A percentile compares a stretch with the other conserved stretches of the same genome.
These are phyloP conservation scores for Pseudogymnoascus sp. DNA, from an alignment of 2,329 filamentous ascomycete genomes.

Conservation along the genomic window DNA sequence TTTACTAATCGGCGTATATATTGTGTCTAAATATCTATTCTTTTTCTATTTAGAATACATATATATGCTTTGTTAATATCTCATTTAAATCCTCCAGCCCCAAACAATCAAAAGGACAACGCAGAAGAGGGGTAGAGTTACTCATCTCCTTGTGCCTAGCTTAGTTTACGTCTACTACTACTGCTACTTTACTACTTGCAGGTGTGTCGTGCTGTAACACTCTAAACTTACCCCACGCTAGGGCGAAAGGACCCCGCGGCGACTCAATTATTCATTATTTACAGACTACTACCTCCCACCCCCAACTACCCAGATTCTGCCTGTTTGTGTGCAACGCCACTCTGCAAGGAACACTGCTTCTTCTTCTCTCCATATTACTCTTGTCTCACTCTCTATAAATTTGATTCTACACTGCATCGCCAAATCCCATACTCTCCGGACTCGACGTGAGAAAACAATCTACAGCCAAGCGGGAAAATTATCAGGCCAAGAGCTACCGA, in stretches of 20 bases:
- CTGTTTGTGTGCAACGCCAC: not conserved
- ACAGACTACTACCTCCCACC: not conserved
- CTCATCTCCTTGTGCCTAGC: constrained; percentile 3
- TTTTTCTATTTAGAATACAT: not conserved
- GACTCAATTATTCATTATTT: constrained; percentile 5
- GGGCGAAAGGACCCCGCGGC: constrained; percentile 2
- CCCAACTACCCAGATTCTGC: not conserved
- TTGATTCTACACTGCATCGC: not conserved
- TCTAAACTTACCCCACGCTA: constrained; percentile 3
- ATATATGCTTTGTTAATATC: not conserved
- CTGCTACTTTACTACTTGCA: too few species aligned
- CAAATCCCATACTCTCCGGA: not conserved
- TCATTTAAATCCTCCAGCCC: not conserved
- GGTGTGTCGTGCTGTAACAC: not conserved
- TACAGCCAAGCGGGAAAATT: not conserved
- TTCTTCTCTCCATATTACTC: not conserved
- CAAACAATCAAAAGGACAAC: not conserved
- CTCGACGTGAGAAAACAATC: not conserved
- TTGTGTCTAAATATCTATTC: not conserved
- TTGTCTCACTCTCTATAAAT: not conserved
- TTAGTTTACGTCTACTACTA: not conserved
- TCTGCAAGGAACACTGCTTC: not conserved
- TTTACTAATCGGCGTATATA: not conserved
- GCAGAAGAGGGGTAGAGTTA: not conserved
- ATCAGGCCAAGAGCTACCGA: not conserved